Base-by-base conservation (phyloP, 176 grass and related monocot species). In the Puccinellia tenuiflora region DNA sequence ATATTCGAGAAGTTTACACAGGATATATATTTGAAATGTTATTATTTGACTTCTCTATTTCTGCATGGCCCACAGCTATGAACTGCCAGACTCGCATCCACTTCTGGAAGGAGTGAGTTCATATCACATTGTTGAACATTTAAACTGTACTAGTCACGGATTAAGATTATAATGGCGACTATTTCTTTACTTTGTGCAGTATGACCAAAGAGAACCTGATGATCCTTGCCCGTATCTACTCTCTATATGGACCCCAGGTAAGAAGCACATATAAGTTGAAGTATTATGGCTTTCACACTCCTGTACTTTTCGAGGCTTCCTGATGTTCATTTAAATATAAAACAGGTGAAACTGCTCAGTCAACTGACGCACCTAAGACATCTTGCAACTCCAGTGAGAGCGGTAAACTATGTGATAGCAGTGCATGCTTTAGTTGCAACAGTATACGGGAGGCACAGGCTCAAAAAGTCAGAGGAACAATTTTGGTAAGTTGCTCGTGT, bases 291-390 rank as follows among this genome's bases (percentile, higher is more conserved):
- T 7, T 35, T 51, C 18, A 62, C n/a, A 51, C 31, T 46, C 61
- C 60, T 21, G 22, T 24, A n/a, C 43, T 1, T 1, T 3, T 81
- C 1, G 1, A 15, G 51, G 9, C 9, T 72, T 63, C 8, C 21
- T 85, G 29, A 77, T 20, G 34, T 52, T 82, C 10, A 40, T 69
- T 43, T 12, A 68, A 68, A 87, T 71, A 16, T 82, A 13, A 73
- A 84, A 82, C 62, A 94, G 93, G 93, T 68, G 93, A 96, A 85
- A 96, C 90, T 22, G 93, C 93, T 67, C 88, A 92, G 77, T 96
- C 93, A 38, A 96, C 74, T 76, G 93, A 96, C 38, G 83, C 88
- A 79, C 93, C 93, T 46, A 85, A 86, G 72, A 86, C 80, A 56
- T 84, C 83, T 40, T 96, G 93, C 81, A 83, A 88, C 50, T 91